Evolutionary conservation across 2,329 filamentous ascomycete species (phyloP).

Genomic region (Mariannaea elegans): DNA sequence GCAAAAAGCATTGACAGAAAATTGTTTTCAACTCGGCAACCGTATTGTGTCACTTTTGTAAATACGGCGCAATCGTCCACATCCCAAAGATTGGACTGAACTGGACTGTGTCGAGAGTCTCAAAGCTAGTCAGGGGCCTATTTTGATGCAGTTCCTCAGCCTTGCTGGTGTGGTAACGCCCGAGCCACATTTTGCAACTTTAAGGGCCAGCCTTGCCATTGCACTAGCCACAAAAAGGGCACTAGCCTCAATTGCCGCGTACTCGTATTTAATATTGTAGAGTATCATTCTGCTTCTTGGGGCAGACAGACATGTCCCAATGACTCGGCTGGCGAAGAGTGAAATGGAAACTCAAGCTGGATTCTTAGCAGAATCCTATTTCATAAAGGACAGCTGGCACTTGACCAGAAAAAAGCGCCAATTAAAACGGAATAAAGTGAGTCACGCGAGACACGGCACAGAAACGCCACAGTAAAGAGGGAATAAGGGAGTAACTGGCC

Average conservation of each 20-base stretch:
- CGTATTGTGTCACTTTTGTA: constrained; percentile 28
- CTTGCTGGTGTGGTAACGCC: constrained; percentile 8
- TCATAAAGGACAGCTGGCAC: not conserved
- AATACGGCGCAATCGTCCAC: constrained; percentile 16
- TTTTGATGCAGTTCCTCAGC: constrained; percentile 9
- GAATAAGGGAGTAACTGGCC: not conserved
- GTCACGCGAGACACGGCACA: constrained; percentile 11
- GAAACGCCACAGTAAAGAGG: constrained; percentile 1
- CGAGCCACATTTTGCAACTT: not conserved
- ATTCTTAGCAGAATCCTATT: not conserved
- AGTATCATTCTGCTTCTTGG: too few relatives aligned
- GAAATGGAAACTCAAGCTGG: not conserved
- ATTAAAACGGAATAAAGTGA: constrained; percentile 8
- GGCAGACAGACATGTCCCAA: too few relatives aligned
- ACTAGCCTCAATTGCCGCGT: constrained; percentile 19
- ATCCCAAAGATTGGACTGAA: not conserved
- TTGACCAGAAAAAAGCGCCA: not conserved
- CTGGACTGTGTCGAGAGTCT: not conserved
- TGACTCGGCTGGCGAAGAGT: not conserved
- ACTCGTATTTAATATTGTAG: not conserved
- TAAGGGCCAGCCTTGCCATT: constrained; percentile 2
- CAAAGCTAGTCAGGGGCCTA: not conserved
- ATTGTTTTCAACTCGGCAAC: not conserved
- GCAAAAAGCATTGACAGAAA: constrained; percentile 4
- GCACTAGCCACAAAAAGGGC: constrained; percentile 7